Base-by-base conservation (phyloP, 2,329 filamentous ascomycete species). In the Fusarium buxicola region DNA sequence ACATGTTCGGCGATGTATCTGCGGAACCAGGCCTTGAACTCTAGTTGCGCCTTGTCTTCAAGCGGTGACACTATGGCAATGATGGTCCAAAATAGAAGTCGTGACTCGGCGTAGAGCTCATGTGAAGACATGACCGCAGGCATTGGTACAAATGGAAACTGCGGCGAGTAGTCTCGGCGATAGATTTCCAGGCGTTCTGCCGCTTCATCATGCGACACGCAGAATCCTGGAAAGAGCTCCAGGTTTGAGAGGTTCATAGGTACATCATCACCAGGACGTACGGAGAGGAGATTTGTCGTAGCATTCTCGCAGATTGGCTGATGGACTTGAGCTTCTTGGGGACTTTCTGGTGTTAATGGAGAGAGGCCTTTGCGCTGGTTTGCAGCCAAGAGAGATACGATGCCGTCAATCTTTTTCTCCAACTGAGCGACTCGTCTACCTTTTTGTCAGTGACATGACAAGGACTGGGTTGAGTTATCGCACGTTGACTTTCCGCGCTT, bases 141-240 rank as follows among this genome's bases (percentile, higher is more conserved):
- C 2, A 81, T 53, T 2, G 75, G 72, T 2, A 80, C 70, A 50
- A 81, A 81, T 1, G 78, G 78, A 7, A 75, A 80, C 31, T 71
- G 67, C 0, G 75, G 74, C 11, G 71, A 60, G 44, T 75, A 74
- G 4, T 74, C 63, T 2, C 62, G 65, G 4, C 72, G 71, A 55
- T 80, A 81, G 3, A 72, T 60, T 6, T 69, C 60, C 2, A 80
- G 62, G 8, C 72, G 71, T 1, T 68, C 59, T 4, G 72, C 59
- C 7, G 77, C 78, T 28, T 80, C 71, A 6, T 65, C 41, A 8
- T 72, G 68, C 1, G 74, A 72, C 21, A 80, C 50, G 11, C 66
- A 60, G 25, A 80, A 72, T 3, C 73, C 77, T 0, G 77, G 77
- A 0, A 77, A 66, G 10, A 80, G 70, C 8, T 74, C 69, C 2